These are phyloP conservation scores for Pyrenochaeta sp. DNA, from an alignment of 2,329 filamentous ascomycete genomes.

Conservation along the genomic window DNA sequence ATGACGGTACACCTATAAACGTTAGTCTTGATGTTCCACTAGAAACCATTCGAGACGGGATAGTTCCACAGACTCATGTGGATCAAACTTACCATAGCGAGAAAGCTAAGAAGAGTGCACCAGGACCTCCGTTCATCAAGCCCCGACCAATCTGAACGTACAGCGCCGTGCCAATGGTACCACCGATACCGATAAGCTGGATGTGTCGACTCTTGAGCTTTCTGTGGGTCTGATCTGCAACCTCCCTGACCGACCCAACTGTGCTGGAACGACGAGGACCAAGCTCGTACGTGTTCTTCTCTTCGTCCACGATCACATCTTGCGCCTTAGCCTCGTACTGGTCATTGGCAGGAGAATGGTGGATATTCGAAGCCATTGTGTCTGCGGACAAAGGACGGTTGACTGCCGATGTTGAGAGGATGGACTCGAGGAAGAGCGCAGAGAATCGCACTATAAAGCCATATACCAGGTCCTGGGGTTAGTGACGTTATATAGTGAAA, in stretches of 20 bases:
- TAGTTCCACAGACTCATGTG: not conserved
- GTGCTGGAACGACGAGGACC: conserved; percentile 33
- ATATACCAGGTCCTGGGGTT: conserved; percentile 27
- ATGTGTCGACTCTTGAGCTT: conserved; percentile 57
- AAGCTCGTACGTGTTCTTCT: conserved; percentile 35
- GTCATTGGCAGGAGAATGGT: conserved; percentile 34
- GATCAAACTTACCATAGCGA: conserved; percentile 49
- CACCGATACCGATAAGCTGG: conserved; percentile 56
- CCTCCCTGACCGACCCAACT: conserved; percentile 35
- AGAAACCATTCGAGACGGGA: too few relatives aligned
- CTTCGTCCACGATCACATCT: conserved; percentile 24
- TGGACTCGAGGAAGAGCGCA: conserved; percentile 43
- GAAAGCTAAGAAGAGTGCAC: conserved; percentile 56
- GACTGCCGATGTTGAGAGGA: conserved; percentile 29
- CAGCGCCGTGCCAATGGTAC: conserved; percentile 57
- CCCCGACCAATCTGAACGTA: conserved; percentile 57
- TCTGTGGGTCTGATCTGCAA: conserved; percentile 52
- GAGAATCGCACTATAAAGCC: conserved; percentile 45
- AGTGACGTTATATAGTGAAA: conserved; percentile 8
- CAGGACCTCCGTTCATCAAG: conserved; percentile 56
- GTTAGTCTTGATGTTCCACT: too few relatives aligned
- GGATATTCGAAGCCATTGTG: conserved; percentile 45
- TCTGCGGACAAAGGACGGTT: conserved; percentile 2
- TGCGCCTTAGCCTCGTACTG: conserved; percentile 22
- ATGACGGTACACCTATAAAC: conserved; percentile 51